Conservation (phyloP, 2,329 filamentous ascomycete species). For the Conoideocrella luteorostrata region DNA sequence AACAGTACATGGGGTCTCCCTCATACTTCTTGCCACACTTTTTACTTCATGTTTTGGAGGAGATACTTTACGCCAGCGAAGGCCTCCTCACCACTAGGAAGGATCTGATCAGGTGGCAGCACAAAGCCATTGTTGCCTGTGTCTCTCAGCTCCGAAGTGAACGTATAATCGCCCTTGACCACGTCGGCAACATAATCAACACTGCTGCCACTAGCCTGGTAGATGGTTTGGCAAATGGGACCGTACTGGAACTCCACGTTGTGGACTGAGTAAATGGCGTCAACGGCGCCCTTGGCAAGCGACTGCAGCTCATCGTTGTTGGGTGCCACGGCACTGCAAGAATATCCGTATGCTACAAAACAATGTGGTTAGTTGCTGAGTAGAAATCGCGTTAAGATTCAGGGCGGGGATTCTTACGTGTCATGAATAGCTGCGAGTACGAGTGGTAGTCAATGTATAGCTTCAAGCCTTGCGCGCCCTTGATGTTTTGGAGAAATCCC, state of each 20-base stretch:
- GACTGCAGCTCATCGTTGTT: conserved; percentile 42
- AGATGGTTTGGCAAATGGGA: conserved; percentile 55
- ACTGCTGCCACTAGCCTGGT: conserved; percentile 43
- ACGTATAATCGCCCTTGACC: conserved; percentile 34
- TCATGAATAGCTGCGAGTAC: conserved; percentile 55
- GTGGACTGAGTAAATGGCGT: conserved; percentile 42
- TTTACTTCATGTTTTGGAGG: conserved; percentile 32
- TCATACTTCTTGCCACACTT: background rate
- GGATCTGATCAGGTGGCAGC: conserved; percentile 35
- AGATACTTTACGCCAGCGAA: conserved; percentile 55
- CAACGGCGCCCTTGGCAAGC: conserved; percentile 41
- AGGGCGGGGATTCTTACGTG: conserved; percentile 46
- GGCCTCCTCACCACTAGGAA: conserved; percentile 36
- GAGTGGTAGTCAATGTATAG: conserved; percentile 61
- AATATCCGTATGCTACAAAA: conserved; percentile 52
- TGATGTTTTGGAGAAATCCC: conserved; percentile 25
- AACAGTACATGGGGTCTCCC: background rate
- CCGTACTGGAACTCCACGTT: conserved; percentile 36
- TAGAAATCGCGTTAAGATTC: background rate
- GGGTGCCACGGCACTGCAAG: conserved; percentile 39
- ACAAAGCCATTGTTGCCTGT: conserved; percentile 34
- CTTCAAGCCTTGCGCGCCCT: conserved; percentile 41
- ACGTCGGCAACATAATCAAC: conserved; percentile 41
- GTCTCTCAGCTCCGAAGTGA: conserved; percentile 33
- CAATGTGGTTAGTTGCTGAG: conserved; percentile 26